Evolutionary conservation across 1,284 basidiomycete genomes (phyloP), one percentile per base, ranked within the genome.

Genomic region (Leccinum fuscescens): DNA sequence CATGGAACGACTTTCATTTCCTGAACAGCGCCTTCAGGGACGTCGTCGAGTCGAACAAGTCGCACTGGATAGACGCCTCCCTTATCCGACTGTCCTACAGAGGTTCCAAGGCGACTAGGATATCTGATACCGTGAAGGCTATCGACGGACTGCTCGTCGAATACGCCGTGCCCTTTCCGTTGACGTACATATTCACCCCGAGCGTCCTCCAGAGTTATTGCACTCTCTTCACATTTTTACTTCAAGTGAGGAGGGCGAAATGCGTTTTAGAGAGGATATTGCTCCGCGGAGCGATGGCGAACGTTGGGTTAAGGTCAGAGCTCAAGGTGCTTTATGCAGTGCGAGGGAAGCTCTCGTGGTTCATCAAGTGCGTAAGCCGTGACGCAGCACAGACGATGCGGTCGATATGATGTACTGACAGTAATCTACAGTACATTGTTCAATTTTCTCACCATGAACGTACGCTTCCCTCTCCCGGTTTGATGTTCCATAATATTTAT

Each of bases 1-100:
- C 79, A 15, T 95, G 93, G 93, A 80, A 78, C 39, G 92, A 94
- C 72, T 93, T 92, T 70, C 92, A 94, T 73, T 88, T 90, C 68
- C 76, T 95, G 49, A 94, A 94, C 65, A 86, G 84, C 37, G 84
- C 88, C 6, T 89, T 94, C 65, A 79, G 80, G 14, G 90, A 93
- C 60, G 79, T 86, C 12, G 79, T 89, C 37, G 82, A 85, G 62
- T 75, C 81, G 52, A 72, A 80, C 33, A 78, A 79, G 37, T 74
- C 77, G 11, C 74, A 78, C 15, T 74, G 77, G 58, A 83, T 94
- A 60, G 86, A 92, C 55, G 72, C 86, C 0, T 80, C 86, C 1
- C 84, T 90, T 6, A 83, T 94, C n/a, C 86, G 90, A 1, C 78
- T 94, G 33, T 86, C 86, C 4, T 86, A 86, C 72, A 78, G 83